Evolutionary conservation across 768 basidiomycete genomes (phyloP).

Genomic region (Xerocomellus chrysenteron): DNA sequence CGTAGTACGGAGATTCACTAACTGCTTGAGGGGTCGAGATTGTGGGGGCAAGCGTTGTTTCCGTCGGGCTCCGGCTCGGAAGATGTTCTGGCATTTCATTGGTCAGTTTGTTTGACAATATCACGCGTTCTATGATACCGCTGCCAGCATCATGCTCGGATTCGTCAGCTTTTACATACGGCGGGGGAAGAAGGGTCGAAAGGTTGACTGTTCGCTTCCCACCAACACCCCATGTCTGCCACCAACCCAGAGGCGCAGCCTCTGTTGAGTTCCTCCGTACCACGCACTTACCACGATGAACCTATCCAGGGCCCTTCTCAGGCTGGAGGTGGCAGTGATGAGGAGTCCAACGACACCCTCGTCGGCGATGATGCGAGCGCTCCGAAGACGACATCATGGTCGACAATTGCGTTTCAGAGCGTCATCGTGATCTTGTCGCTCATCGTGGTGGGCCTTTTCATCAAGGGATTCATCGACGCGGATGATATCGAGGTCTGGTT

Average conservation of each 20-base stretch:
- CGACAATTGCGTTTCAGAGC: conserved; percentile 27
- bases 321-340: conserved; percentile 10
- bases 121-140: not conserved
- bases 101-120: too few species aligned
- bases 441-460: conserved; percentile 47
- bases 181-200: not conserved
- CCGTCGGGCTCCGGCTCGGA: too few species aligned
- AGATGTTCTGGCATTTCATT: too few species aligned
- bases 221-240: conserved; percentile 20
- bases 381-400: conserved; percentile 13
- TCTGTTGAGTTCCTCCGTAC: conserved; percentile 19
- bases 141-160: not conserved
- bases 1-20: too few species aligned
- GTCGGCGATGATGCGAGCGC: not conserved
- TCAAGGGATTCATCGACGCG: conserved; percentile 70
- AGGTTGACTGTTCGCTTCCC: conserved; percentile 1
- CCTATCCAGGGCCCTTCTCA: not conserved
- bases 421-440: conserved; percentile 37
- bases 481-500: conserved; percentile 62
- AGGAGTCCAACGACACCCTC: conserved; percentile 13
- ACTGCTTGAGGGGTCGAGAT: too few species aligned
- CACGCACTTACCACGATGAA: conserved; percentile 16
- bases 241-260: conserved; percentile 22
- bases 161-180: not conserved
- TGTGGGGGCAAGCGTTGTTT: too few species aligned